These are phyloP conservation scores for Elsinoe necatrix DNA, from an alignment of 2,329 filamentous ascomycete species.

Conservation along the genomic window DNA sequence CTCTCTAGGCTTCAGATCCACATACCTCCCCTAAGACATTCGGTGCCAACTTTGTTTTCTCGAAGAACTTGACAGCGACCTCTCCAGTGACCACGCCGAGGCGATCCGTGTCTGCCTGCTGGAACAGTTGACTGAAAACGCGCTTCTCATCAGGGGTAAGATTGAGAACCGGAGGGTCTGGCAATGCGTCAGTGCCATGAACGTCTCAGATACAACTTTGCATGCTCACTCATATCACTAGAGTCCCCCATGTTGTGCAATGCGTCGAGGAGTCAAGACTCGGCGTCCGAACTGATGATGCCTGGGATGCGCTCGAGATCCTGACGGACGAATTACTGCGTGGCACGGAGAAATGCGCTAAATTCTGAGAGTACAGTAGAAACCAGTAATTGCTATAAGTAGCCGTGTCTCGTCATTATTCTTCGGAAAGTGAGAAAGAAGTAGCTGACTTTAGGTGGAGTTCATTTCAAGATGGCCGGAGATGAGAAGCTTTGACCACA, in stretches of 20 bases:
- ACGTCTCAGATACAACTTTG: neutral
- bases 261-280: neutral
- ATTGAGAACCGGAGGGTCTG: constrained; percentile 44
- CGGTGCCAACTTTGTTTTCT: constrained; percentile 83
- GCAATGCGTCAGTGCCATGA: constrained; percentile 14
- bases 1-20: constrained; percentile 19
- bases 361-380: neutral
- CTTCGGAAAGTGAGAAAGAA: neutral
- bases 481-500: constrained; percentile 12
- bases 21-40: constrained; percentile 77
- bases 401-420: neutral
- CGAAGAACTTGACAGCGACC: constrained; percentile 93
- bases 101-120: constrained; percentile 82
- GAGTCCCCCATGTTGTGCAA: constrained; percentile 6
- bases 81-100: constrained; percentile 94
- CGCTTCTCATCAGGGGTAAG: constrained; percentile 87
- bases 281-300: neutral
- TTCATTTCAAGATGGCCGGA: neutral
- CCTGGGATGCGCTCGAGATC: neutral
- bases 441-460: neutral
- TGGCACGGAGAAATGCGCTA: neutral
- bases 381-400: neutral
- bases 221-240: constrained; percentile 16
- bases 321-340: neutral
- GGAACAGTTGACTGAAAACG: constrained; percentile 85